Conservation (phyloP, 2,329 filamentous ascomycete species). For the Chalaropsis ovoidea region DNA sequence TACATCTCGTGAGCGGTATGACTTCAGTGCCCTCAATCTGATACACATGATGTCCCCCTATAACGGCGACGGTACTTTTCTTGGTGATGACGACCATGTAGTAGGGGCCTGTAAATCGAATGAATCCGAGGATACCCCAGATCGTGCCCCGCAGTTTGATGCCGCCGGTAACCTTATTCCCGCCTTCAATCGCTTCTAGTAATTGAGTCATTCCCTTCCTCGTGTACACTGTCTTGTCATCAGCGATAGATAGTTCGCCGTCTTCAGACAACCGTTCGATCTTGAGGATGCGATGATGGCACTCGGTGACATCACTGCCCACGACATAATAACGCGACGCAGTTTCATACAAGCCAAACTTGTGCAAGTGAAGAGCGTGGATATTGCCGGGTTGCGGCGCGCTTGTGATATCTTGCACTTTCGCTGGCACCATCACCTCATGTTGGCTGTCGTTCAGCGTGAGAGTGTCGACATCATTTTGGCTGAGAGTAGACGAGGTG, state of each 20-base stretch:
- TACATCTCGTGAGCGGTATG: slow-evolving; percentile 69
- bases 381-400: background rate
- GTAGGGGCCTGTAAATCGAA: slow-evolving; percentile 87
- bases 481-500: no score
- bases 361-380: slow-evolving; percentile 52
- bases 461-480: no score
- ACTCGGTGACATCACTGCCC: slow-evolving; percentile 81
- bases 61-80: slow-evolving; percentile 87
- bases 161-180: slow-evolving; percentile 81
- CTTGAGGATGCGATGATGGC: slow-evolving; percentile 81
- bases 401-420: background rate
- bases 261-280: slow-evolving; percentile 80
- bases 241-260: slow-evolving; percentile 67
- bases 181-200: slow-evolving; percentile 89
- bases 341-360: slow-evolving; percentile 96
- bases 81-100: slow-evolving; percentile 98
- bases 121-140: slow-evolving; percentile 91
- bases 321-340: slow-evolving; percentile 89
- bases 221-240: slow-evolving; percentile 91
- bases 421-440: background rate
- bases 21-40: slow-evolving; percentile 90
- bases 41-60: slow-evolving; percentile 92
- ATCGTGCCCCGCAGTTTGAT: slow-evolving; percentile 81
- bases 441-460: background rate
- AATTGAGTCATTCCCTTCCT: slow-evolving; percentile 86